Evolutionary conservation across 2,329 filamentous ascomycete genomes (phyloP).

Genomic region (Rachicladosporium sp.): DNA sequence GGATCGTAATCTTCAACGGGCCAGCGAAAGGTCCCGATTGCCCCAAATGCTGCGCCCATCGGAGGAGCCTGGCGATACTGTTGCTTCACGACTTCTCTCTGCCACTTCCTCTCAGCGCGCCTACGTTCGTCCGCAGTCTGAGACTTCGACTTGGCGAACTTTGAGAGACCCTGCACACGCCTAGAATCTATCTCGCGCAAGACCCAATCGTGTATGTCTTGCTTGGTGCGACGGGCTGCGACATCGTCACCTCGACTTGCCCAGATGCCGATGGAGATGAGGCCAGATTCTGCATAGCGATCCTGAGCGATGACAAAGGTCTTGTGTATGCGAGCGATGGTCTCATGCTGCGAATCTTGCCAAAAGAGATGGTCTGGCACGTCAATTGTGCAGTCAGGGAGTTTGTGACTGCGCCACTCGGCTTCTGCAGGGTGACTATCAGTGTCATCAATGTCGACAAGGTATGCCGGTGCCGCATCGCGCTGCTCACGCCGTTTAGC

Average conservation of each 20-base stretch:
- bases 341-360: slow-evolving; percentile 5
- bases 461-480: background rate
- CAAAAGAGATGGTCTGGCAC: slow-evolving; percentile 13
- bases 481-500: no score
- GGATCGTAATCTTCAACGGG: slow-evolving; percentile 30
- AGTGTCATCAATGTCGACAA: slow-evolving; percentile 4
- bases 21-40: slow-evolving; percentile 33
- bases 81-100: slow-evolving; percentile 12
- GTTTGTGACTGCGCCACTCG: slow-evolving; percentile 10
- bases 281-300: slow-evolving; percentile 1
- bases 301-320: slow-evolving; percentile 12
- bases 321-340: slow-evolving; percentile 11
- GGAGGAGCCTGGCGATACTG: slow-evolving; percentile 17
- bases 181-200: slow-evolving; percentile 4
- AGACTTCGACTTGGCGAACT: slow-evolving; percentile 13
- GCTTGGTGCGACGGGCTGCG: slow-evolving; percentile 9
- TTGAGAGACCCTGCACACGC: background rate
- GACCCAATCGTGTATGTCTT: slow-evolving; percentile 12
- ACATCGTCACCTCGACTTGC: slow-evolving; percentile 7
- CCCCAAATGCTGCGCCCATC: slow-evolving; percentile 10
- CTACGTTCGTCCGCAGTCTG: slow-evolving; percentile 12
- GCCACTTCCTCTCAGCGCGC: slow-evolving; percentile 14
- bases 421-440: slow-evolving; percentile 10
- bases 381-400: slow-evolving; percentile 6
- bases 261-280: slow-evolving; percentile 15